Conservation (phyloP, 306 rosid species). For the Quercus agrifolia region DNA sequence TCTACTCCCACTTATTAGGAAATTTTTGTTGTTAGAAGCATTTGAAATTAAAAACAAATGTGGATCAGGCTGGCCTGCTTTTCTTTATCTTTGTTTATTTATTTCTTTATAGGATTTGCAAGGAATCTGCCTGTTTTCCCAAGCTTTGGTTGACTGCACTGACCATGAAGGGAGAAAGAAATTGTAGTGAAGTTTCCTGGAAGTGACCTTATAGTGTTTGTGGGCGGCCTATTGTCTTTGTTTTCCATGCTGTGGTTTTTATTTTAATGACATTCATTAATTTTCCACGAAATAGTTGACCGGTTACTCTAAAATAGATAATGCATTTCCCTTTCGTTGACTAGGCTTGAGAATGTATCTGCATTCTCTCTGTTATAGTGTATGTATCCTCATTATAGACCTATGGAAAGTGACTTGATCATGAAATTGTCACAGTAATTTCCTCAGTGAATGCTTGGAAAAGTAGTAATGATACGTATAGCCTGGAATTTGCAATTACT, state of each 20-base stretch:
- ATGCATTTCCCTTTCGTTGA: too few relatives aligned
- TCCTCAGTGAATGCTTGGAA: too few relatives aligned
- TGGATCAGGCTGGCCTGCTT: slow-evolving; percentile 26
- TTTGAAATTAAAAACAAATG: neutral
- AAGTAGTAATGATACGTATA: too few relatives aligned
- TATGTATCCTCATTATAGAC: too few relatives aligned
- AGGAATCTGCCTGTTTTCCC: neutral
- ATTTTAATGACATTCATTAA: neutral
- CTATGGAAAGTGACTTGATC: too few relatives aligned
- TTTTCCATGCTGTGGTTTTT: slow-evolving; percentile 2
- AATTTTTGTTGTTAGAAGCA: neutral
- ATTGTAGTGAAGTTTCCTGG: slow-evolving; percentile 11
- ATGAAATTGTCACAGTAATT: too few relatives aligned
- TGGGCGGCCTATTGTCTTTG: neutral
- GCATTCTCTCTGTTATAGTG: too few relatives aligned
- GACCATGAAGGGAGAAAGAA: neutral
- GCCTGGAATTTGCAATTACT: too few relatives aligned
- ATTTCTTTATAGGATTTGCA: neutral
- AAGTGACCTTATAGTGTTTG: neutral
- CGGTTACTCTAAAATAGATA: neutral
- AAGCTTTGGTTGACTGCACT: neutral
- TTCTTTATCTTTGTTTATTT: slow-evolving; percentile 6
- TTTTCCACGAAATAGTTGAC: slow-evolving; percentile 16
- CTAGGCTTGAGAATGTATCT: too few relatives aligned
- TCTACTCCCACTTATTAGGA: neutral